phyloP scores from a whole-genome alignment of 192 early-diverging fungal genomes.

The Coemansia asiatica region DNA sequence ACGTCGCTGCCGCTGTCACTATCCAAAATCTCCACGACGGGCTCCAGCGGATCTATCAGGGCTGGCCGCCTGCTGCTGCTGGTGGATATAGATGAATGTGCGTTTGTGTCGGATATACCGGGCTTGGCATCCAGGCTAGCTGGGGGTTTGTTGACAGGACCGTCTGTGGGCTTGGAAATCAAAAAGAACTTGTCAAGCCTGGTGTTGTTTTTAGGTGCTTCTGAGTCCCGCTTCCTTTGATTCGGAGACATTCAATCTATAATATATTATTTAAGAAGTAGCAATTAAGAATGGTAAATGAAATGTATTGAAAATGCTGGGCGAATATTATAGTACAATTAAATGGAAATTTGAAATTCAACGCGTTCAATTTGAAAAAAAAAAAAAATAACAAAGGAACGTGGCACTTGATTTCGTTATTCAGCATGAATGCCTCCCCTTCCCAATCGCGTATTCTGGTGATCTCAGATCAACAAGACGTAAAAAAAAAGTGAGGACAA shows the following conservation, averaged over 20 bases:
- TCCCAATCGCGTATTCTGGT: background rate
- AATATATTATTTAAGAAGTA: too few species aligned
- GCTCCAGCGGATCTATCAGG: background rate
- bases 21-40: conserved; percentile 1
- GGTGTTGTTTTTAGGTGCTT: background rate
- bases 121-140: background rate
- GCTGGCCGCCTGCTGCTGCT: conserved; percentile 1
- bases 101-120: background rate
- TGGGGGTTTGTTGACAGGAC: background rate
- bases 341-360: background rate
- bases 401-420: too few species aligned
- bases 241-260: background rate
- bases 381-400: background rate
- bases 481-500: too few species aligned
- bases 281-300: too few species aligned
- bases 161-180: background rate
- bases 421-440: too few species aligned
- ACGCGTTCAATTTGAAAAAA: background rate
- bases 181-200: background rate
- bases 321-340: background rate
- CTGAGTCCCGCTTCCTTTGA: background rate
- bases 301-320: too few species aligned
- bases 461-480: too few species aligned
- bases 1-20: conserved; percentile 30
- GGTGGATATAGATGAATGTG: background rate